Percentiles rank a stretch among this genome's conserved stretches.
These are phyloP conservation scores for Aspergillus leporis DNA, from an alignment of 495 filamentous ascomycete species.

Conservation along the genomic window DNA sequence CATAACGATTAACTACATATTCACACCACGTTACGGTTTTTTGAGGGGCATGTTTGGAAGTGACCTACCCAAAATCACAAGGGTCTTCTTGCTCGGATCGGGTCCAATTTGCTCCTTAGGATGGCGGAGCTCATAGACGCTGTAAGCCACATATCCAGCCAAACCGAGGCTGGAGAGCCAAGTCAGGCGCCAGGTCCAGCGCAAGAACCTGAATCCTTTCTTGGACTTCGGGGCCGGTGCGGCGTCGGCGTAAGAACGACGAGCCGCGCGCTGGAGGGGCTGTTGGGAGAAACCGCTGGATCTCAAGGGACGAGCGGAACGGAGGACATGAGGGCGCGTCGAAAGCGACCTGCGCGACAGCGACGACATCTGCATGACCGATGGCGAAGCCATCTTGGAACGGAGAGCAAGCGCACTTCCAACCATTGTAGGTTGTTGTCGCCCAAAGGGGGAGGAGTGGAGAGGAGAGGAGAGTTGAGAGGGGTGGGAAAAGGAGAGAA, in stretches of 20 bases:
- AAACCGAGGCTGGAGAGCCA: conserved; percentile 69
- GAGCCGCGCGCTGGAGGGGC: conserved; percentile 33
- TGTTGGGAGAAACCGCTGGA: conserved; percentile 25
- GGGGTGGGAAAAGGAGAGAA: conserved; percentile 18
- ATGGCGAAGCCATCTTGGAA: conserved; percentile 33
- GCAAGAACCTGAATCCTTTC: conserved; percentile 53
- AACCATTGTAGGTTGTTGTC: conserved; percentile 37
- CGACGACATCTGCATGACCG: conserved; percentile 41
- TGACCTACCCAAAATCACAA: conserved; percentile 87
- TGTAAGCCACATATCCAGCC: conserved; percentile 70
- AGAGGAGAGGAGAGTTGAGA: conserved; percentile 17
- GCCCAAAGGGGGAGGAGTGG: conserved; percentile 16
- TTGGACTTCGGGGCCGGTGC: conserved; percentile 44
- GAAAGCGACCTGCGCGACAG: conserved; percentile 44
- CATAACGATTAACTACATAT: conserved; percentile 5
- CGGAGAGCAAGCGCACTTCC: conserved; percentile 44
- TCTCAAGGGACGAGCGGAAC: conserved; percentile 27
- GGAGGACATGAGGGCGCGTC: conserved; percentile 26
- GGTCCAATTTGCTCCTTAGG: conserved; percentile 78
- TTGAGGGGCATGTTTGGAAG: not conserved
- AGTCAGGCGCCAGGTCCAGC: conserved; percentile 75
- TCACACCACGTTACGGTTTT: conserved; percentile 7
- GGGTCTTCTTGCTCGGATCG: conserved; percentile 91
- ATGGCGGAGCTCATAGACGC: conserved; percentile 77
- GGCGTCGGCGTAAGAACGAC: conserved; percentile 45